Conservation (phyloP, 2,329 filamentous ascomycete species). For the Colletotrichum truncatum region DNA sequence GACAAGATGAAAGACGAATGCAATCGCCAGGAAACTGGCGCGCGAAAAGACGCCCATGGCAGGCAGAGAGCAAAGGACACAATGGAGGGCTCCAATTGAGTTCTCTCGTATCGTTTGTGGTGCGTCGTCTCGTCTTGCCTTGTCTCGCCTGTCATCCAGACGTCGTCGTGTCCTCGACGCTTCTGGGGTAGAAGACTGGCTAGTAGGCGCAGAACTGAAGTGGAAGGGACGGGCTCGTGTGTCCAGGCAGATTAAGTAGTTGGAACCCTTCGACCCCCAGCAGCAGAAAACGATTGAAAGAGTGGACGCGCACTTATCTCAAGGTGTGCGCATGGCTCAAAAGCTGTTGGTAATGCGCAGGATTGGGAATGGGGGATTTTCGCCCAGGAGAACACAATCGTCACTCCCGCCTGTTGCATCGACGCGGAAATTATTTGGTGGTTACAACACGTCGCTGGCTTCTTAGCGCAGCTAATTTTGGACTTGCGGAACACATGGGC, state of each 20-base stretch:
- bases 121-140: background rate
- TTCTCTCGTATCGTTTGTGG: background rate
- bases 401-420: constrained; percentile 1
- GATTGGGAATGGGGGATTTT: background rate
- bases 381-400: background rate
- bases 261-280: background rate
- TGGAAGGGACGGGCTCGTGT: no score
- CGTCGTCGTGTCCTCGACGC: background rate
- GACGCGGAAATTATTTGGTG: constrained; percentile 8
- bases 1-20: constrained; percentile 90
- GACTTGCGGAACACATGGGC: background rate
- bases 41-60: constrained; percentile 69
- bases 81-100: background rate
- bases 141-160: background rate
- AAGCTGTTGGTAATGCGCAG: background rate
- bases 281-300: background rate
- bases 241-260: background rate
- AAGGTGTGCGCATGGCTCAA: constrained; percentile 5
- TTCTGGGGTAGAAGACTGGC: background rate
- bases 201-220: background rate
- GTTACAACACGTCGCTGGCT: background rate
- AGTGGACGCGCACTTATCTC: constrained; percentile 16
- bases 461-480: background rate
- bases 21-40: constrained; percentile 86
- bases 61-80: background rate